Base-by-base conservation (phyloP, 164 flowering plant species). In the Aristolochia californica region DNA sequence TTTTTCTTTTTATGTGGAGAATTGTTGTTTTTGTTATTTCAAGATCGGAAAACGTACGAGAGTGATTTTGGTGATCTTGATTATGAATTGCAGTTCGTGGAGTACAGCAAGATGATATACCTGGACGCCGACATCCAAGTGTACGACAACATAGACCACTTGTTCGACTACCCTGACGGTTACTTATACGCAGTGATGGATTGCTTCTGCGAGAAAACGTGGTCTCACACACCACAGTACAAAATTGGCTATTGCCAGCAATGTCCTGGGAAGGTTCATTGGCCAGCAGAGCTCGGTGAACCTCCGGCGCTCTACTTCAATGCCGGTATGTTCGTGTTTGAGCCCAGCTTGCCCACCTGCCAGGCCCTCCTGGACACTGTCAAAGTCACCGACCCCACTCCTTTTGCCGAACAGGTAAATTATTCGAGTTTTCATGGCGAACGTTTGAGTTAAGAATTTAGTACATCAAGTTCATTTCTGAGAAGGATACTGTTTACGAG, bases 101-200 rank as follows among this genome's bases (percentile, higher is more conserved):
- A 83, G 75, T 87, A 83, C 27, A 76, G 74, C 50, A 87, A 77
- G 85, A 73, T 87, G 95, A 72, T 87, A 48, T 87, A 84, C 71
- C 61, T 87, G 72, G 91, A 87, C 43, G 91, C 87, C 12, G 95
- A 87, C 53, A 81, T 87, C 13, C 95, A 87, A 62, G 91, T 84
- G 34, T 84, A 56, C 49, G 83, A 75, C 0, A 87, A 83, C 77
- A 78, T 84, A 3, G 95, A 87, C 49, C 82, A 87, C 45, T 75
- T 87, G 2, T 87, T 87, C 16, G 88, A 84, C n/a, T 25, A 53
- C 5, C 75, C 73, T 4, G 68, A 71, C 18, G 88, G 91, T 0
- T 22, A 77, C 18, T 75, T 85, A 16, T 85, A 85, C 49, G 94
- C 78, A 0, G 89, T 79, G 38, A 81, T 73, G 87, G 94, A 87